Percentiles rank a stretch among this genome's conserved stretches.
Evolutionary conservation across 352 stramenopile species (phyloP).

Genomic region (Globisporangium heterothallicum): DNA sequence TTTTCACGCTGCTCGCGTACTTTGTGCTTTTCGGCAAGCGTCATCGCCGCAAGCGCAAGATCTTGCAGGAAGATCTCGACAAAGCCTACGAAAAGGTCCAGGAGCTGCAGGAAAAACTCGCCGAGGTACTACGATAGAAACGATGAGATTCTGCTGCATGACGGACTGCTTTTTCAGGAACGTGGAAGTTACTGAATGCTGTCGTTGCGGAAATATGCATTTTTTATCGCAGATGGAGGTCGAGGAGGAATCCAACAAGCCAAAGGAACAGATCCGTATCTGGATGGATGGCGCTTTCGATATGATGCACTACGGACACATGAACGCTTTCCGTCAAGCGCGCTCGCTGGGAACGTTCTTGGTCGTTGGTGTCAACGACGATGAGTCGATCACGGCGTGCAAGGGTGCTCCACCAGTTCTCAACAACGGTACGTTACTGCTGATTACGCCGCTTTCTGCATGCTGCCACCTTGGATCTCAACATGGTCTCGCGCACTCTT

Average conservation of each 20-base stretch:
- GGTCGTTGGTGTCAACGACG: conserved; percentile 98
- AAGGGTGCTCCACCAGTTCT: conserved; percentile 95
- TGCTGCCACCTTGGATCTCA: no score
- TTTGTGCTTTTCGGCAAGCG: conserved; percentile 88
- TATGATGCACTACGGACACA: conserved; percentile 99
- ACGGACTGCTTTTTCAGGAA: no score
- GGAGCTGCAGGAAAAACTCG: conserved; percentile 79
- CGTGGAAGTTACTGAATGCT: no score
- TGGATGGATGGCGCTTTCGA: conserved; percentile 99
- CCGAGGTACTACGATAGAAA: conserved; percentile 28
- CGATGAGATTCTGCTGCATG: conserved; percentile 1
- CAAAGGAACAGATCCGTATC: conserved; percentile 92
- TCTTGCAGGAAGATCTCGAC: conserved; percentile 73
- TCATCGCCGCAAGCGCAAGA: conserved; percentile 59
- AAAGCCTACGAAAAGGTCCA: conserved; percentile 76
- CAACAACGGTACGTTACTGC: conserved; percentile 73
- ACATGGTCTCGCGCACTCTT: no score
- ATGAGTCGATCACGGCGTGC: conserved; percentile 95
- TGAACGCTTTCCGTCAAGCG: conserved; percentile 98
- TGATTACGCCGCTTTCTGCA: not conserved
- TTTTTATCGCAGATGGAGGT: conserved; percentile 52
- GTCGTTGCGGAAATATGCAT: not conserved
- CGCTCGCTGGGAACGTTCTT: conserved; percentile 95
- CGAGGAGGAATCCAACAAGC: conserved; percentile 55
- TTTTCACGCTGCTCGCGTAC: conserved; percentile 82